These are phyloP conservation scores for Pichia sp. DNA, from an alignment of 1,139 yeast genomes.

Conservation along the genomic window DNA sequence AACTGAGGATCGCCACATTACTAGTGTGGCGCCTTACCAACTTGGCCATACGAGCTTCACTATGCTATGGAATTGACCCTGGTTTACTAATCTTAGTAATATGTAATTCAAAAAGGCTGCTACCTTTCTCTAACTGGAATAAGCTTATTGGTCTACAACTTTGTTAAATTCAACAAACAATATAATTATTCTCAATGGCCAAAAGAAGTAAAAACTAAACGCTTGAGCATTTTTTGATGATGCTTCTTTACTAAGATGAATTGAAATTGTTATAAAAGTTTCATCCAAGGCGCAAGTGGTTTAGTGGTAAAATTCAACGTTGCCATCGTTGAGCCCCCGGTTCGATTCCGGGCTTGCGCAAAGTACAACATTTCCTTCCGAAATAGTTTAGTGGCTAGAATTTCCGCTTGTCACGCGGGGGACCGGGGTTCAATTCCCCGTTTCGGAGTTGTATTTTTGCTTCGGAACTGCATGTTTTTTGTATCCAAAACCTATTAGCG, in stretches of 20 bases:
- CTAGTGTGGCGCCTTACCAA: conserved; percentile 27
- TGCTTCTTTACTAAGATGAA: too few species aligned
- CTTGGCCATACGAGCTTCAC: conserved; percentile 23
- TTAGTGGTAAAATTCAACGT: conserved; percentile 19
- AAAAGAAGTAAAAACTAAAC: too few species aligned
- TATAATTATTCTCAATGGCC: too few species aligned
- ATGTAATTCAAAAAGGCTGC: too few species aligned
- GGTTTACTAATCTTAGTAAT: too few species aligned
- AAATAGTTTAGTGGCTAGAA: conserved; percentile 6
- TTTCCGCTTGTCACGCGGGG: conserved; percentile 7
- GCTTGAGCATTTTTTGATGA: too few species aligned
- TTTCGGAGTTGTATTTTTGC: conserved; percentile 3
- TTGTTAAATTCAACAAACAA: too few species aligned
- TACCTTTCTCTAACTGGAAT: too few species aligned
- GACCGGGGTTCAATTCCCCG: conserved; percentile 8
- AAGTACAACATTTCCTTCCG: not conserved
- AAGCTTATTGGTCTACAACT: too few species aligned
- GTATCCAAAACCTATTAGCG: not conserved
- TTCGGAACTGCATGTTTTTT: not conserved
- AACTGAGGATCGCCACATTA: conserved; percentile 26
- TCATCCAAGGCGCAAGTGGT: conserved; percentile 16
- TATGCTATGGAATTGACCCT: too few species aligned
- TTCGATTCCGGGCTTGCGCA: conserved; percentile 18
- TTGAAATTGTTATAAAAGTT: not conserved
- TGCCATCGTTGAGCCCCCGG: conserved; percentile 20